Base-by-base conservation (phyloP, 192 early-diverging fungal genomes). In the Coemansia sp. region DNA sequence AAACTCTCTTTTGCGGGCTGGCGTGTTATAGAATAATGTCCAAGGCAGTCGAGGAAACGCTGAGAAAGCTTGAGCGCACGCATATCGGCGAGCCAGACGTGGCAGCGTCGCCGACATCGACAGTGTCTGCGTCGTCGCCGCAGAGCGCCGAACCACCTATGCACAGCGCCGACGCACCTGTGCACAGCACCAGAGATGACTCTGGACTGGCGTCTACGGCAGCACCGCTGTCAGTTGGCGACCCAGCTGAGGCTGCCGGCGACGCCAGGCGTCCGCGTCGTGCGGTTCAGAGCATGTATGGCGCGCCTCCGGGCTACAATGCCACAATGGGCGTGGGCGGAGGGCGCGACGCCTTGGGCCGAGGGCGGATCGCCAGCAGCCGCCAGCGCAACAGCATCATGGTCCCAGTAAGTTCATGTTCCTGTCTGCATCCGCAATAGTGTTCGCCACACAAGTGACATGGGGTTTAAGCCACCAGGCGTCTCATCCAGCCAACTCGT, bases 331-430 rank as follows among this genome's bases (percentile, higher is more conserved):
- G 78, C 39, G 67, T 80, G 22, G 78, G 72, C 53, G 67, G 77
- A n/a, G 70, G 62, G n/a, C 72, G 72, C 54, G 72, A 80, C 58
- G 17, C 66, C 27, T 19, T 59, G 58, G 72, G 72, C 32, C 65
- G 69, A n/a, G 78, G 78, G 49, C 69, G 78, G 29, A 64, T 75
- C 38, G 65, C 68, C 54, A 80, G 78, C 72, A 69, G 69, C 5
- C 72, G 78, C 62, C 78, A 80, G 78, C 78, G 78, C 72, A 80
- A 75, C 69, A 80, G 78, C 48, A 80, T 80, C 68, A 80, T 80
- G 78, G 69, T 80, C 66, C 78, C 78, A 27, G 78, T 80, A 80
- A 74, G 78, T 56, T 66, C 35, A 14, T 23, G 29, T 22, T 32
- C 12, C 41, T n/a, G 37, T 43, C 41, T 43, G 41, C 41, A 43